Percentiles rank a stretch among this genome's conserved stretches.
Evolutionary conservation across 2,329 filamentous ascomycete species (phyloP).

Genomic region (Xylariaceae sp.): DNA sequence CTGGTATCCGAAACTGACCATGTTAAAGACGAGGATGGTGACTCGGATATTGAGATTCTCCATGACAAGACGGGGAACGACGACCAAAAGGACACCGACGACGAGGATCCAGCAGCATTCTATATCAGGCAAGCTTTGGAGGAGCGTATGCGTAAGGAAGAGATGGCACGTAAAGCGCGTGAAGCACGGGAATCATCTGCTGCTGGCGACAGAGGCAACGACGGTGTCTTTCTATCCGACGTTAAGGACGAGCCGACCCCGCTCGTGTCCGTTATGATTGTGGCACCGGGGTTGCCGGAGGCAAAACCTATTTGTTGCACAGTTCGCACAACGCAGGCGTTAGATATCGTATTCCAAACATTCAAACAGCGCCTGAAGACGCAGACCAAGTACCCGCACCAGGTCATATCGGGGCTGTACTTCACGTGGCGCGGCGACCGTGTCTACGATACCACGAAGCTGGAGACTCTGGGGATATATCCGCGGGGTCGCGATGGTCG

Average conservation of each 20-base stretch:
- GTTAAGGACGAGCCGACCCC: conserved; percentile 24
- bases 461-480: conserved; percentile 59
- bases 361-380: conserved; percentile 64
- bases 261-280: conserved; percentile 60
- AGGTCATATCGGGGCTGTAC: conserved; percentile 52
- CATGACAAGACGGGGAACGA: conserved; percentile 24
- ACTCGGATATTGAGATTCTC: conserved; percentile 14
- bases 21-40: conserved; percentile 4
- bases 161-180: conserved; percentile 19
- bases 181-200: conserved; percentile 19
- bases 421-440: conserved; percentile 73
- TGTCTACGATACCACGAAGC: conserved; percentile 71
- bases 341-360: conserved; percentile 60
- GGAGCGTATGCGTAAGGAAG: conserved; percentile 28
- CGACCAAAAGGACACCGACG: conserved; percentile 24
- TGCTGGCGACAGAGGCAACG: conserved; percentile 2
- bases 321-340: conserved; percentile 59
- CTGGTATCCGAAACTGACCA: conserved; percentile 1
- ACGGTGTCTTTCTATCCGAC: conserved; percentile 1
- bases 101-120: conserved; percentile 40
- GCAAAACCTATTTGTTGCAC: conserved; percentile 58
- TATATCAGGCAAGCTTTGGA: conserved; percentile 42
- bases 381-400: conserved; percentile 25
- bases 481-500: conserved; percentile 38
- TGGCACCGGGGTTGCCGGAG: conserved; percentile 53